Evolutionary conservation across 306 rosid genomes (phyloP), one percentile per base, ranked within the genome.

Genomic region (Morella rubra): DNA sequence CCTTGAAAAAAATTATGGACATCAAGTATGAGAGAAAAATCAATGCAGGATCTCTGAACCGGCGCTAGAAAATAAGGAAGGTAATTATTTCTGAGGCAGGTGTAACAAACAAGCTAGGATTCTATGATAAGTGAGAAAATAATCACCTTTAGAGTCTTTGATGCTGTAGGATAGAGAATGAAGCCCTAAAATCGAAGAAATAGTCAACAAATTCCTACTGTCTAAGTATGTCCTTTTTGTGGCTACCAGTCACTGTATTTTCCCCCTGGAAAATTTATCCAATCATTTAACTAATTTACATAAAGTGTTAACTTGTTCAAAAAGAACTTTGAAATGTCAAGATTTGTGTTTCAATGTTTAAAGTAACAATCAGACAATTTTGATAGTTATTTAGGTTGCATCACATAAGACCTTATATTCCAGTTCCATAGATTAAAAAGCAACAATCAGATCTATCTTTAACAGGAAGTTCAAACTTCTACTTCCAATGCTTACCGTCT

Each of bases 401-500:
- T 52, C 56, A 52, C 7, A 52, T 5, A 5, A 4, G 56, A 61
- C 44, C 44, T 5, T 61, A 32, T 27, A 61, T 61, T 44, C 24
- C 44, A 46, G 55, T 42, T 13, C 7, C 69, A 49, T 65, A 45
- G 12, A 12, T 32, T 0, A 20, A 40, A 0, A 45, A 11, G 9
- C 42, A 42, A 69, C 19, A 73, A 15, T 5, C 22, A 24, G 44
- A 32, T 19, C 16, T 59, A 40, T 41, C 65, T 37, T 52, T 46
- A 45, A 66, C 13, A 53, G 42, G 32, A 54, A 40, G 53, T 80
- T 52, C 76, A 72, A 72, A 79, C 12, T 45, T 73, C 50, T 64
- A 51, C 71, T 22, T 2, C 64, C 44, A 70, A 72, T 54, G 53
- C 93, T 87, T 89, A 95, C 97, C 6, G 97, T 95, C 82, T 95